A percentile compares a stretch with the other conserved stretches of the same genome.
phyloP scores from a whole-genome alignment of 2,329 filamentous ascomycete genomes.

The Tolypocladium pustulatum region DNA sequence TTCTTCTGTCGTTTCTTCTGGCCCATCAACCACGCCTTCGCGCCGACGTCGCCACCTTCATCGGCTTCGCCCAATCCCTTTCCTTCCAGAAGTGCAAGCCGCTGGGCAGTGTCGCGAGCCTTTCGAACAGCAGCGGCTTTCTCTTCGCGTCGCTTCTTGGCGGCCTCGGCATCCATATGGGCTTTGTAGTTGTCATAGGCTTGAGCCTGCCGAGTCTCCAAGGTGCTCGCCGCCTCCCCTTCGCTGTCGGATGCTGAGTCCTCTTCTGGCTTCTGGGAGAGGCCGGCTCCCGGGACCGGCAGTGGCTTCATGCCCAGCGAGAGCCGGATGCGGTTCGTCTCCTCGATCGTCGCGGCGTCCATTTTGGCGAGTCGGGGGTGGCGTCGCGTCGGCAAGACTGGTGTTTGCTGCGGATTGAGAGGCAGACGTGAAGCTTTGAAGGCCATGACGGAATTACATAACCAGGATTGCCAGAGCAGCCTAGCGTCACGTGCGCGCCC shows the following conservation, averaged over 20 bases:
- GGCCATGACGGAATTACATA: neutral
- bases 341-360: slow-evolving; percentile 71
- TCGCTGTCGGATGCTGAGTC: slow-evolving; percentile 49
- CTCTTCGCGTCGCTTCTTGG: slow-evolving; percentile 70
- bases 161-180: slow-evolving; percentile 57
- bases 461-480: neutral
- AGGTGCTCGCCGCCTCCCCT: slow-evolving; percentile 67
- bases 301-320: slow-evolving; percentile 85
- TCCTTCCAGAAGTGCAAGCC: slow-evolving; percentile 66
- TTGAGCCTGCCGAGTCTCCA: slow-evolving; percentile 69
- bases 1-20: slow-evolving; percentile 93
- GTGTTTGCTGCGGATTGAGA: neutral
- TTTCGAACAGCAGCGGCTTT: slow-evolving; percentile 76
- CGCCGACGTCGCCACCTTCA: slow-evolving; percentile 57
- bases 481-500: neutral
- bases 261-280: slow-evolving; percentile 17
- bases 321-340: slow-evolving; percentile 84
- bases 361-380: slow-evolving; percentile 20
- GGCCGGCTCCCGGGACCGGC: slow-evolving; percentile 61
- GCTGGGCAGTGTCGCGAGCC: slow-evolving; percentile 73
- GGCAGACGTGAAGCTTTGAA: neutral
- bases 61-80: slow-evolving; percentile 72
- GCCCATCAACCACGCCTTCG: slow-evolving; percentile 75
- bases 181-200: slow-evolving; percentile 64
- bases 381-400: neutral